These are phyloP conservation scores for Orbilia blumenaviensis DNA, from an alignment of 2,329 filamentous ascomycete genomes.

Conservation along the genomic window DNA sequence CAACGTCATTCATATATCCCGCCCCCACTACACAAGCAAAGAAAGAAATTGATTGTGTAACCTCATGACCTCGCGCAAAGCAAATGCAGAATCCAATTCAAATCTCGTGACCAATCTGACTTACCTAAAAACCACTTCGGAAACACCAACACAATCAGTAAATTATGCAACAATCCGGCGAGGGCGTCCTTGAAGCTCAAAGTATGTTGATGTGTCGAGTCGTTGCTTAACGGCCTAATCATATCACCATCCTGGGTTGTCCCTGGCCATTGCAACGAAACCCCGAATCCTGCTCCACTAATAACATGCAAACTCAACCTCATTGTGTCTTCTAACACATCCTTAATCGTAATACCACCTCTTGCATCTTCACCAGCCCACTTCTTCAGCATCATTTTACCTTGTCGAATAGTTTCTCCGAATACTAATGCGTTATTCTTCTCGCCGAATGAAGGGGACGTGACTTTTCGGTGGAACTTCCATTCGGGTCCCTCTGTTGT, in stretches of 20 bases:
- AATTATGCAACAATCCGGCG: slow-evolving; percentile 70
- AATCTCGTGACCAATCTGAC: slow-evolving; percentile 11
- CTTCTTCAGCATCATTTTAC: slow-evolving; percentile 41
- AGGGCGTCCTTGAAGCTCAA: slow-evolving; percentile 65
- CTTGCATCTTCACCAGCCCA: slow-evolving; percentile 36
- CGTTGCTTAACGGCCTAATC: slow-evolving; percentile 58
- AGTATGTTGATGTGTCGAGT: slow-evolving; percentile 32
- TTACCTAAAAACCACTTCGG: slow-evolving; percentile 67
- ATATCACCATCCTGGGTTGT: slow-evolving; percentile 66
- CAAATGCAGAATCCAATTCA: too few relatives aligned
- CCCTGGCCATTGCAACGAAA: slow-evolving; percentile 71
- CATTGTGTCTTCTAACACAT: slow-evolving; percentile 47
- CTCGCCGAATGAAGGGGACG: slow-evolving; percentile 59
- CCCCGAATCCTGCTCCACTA: slow-evolving; percentile 54
- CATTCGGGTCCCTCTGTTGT: slow-evolving; percentile 59
- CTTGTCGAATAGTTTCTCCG: slow-evolving; percentile 41
- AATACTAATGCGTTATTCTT: slow-evolving; percentile 64
- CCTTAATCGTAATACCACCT: slow-evolving; percentile 10
- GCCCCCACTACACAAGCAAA: not conserved
- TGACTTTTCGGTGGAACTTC: slow-evolving; percentile 59
- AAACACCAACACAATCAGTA: slow-evolving; percentile 70
- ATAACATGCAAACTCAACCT: slow-evolving; percentile 56
- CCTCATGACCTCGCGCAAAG: not conserved
- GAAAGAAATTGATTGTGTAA: not conserved
- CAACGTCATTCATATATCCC: not conserved